phyloP scores from a whole-genome alignment of 306 rosid genomes.

The Herpetospermum pedunculosum region DNA sequence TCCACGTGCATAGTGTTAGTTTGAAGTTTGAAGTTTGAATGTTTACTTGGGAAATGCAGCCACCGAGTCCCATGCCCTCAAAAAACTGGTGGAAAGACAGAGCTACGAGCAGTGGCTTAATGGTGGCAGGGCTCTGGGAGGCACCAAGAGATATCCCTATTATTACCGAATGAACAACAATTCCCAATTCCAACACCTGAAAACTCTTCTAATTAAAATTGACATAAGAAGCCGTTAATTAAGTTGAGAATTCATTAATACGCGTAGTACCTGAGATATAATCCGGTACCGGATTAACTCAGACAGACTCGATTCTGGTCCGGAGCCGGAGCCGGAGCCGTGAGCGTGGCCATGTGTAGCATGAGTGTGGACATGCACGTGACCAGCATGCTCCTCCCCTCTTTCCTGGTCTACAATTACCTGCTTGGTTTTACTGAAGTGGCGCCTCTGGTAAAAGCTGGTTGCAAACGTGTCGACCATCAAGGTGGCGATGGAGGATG shows the following conservation, averaged over 20 bases:
- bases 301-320: constrained; percentile 18
- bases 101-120: constrained; percentile 58
- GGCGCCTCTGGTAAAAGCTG: constrained; percentile 40
- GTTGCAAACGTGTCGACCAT: constrained; percentile 60
- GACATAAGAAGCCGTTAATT: too few relatives aligned
- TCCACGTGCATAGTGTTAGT: too few relatives aligned
- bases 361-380: constrained; percentile 86
- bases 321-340: constrained; percentile 30
- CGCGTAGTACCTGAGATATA: constrained; percentile 81
- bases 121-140: constrained; percentile 30
- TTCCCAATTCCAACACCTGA: constrained; percentile 76
- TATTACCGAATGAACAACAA: constrained; percentile 74
- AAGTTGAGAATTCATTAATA: too few relatives aligned
- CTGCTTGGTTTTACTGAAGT: constrained; percentile 30
- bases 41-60: constrained; percentile 77
- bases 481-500: constrained; percentile 44
- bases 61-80: constrained; percentile 90
- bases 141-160: constrained; percentile 68
- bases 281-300: constrained; percentile 52
- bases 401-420: constrained; percentile 33
- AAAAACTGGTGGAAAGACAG: constrained; percentile 83
- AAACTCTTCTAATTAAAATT: too few relatives aligned
- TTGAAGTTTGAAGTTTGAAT: too few relatives aligned
- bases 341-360: constrained; percentile 93
- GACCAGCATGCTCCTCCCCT: constrained; percentile 46